A percentile compares a stretch with the other conserved stretches of the same genome.
phyloP scores from a whole-genome alignment of 371 early-diverging fungal species.

The Fennellomyces sp. region DNA sequence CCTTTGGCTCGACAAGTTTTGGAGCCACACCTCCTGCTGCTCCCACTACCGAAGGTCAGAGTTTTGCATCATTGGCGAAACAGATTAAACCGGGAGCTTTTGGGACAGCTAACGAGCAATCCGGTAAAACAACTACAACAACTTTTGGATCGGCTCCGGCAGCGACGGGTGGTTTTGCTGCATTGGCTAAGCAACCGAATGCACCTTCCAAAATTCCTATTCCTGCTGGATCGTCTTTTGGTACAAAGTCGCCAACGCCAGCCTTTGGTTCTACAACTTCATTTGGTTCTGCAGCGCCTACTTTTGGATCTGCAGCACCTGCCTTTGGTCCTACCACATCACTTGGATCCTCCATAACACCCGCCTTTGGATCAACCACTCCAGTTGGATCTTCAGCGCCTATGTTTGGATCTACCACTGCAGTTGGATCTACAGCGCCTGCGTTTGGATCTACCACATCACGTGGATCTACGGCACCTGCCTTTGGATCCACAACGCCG shows the following conservation, averaged over 20 bases:
- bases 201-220: not conserved
- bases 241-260: not conserved
- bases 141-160: not conserved
- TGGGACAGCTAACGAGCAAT: not conserved
- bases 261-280: slow-evolving; percentile 5
- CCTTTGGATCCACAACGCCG: slow-evolving; percentile 1
- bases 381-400: not conserved
- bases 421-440: no score
- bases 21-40: slow-evolving; percentile 5
- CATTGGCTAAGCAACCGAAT: not conserved
- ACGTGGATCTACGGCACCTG: not conserved
- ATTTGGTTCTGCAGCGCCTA: slow-evolving; percentile 13
- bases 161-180: not conserved
- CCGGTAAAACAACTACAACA: not conserved
- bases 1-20: slow-evolving; percentile 11
- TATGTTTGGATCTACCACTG: no score
- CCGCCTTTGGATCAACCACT: slow-evolving; percentile 1
- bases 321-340: slow-evolving; percentile 6
- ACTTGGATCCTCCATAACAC: not conserved
- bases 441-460: slow-evolving; percentile 17
- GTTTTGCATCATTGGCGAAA: not conserved
- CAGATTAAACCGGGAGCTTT: not conserved
- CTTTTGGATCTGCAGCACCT: slow-evolving; percentile 5
- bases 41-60: not conserved
- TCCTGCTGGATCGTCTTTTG: no score